Evolutionary conservation across 768 basidiomycete species (phyloP).

Genomic region (Neoboletus subvelutipes): DNA sequence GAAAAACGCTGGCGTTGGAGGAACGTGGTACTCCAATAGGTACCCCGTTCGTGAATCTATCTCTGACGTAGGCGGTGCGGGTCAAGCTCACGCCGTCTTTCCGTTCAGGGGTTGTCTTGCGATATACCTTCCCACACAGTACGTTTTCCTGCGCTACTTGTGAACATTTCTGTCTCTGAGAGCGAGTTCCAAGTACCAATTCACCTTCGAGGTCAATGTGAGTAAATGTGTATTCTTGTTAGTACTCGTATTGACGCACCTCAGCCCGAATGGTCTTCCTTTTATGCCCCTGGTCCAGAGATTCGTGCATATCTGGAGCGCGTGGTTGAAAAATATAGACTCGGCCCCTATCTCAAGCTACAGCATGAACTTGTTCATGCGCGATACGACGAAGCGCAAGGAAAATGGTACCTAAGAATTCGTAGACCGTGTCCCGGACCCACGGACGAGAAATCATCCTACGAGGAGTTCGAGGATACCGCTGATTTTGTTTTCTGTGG

Average conservation of each 20-base stretch:
- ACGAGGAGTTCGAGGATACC: conserved; percentile 50
- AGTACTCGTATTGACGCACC: background rate
- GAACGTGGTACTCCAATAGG: conserved; percentile 58
- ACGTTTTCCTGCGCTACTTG: conserved; percentile 13
- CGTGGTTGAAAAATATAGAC: conserved; percentile 56
- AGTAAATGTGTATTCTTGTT: conserved; percentile 1
- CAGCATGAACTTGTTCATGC: conserved; percentile 54
- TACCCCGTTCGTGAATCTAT: conserved; percentile 44
- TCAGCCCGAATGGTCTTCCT: conserved; percentile 59
- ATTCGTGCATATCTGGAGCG: conserved; percentile 54
- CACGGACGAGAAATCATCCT: conserved; percentile 20
- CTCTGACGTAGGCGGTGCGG: no score
- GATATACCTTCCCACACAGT: conserved; percentile 61
- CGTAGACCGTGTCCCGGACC: conserved; percentile 29
- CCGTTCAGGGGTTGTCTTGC: conserved; percentile 51
- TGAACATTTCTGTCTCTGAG: background rate
- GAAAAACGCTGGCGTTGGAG: conserved; percentile 56
- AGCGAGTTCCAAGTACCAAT: conserved; percentile 46
- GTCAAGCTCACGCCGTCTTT: background rate
- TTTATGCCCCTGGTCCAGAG: conserved; percentile 59
- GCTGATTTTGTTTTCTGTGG: conserved; percentile 59
- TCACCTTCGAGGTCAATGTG: conserved; percentile 56
- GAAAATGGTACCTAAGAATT: conserved; percentile 58
- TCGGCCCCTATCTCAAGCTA: conserved; percentile 53
- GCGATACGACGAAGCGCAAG: conserved; percentile 46